Percentiles rank a stretch among this genome's conserved stretches.
phyloP scores from a whole-genome alignment of 2,329 filamentous ascomycete genomes.

The Tolypocladium cylindrosporum region DNA sequence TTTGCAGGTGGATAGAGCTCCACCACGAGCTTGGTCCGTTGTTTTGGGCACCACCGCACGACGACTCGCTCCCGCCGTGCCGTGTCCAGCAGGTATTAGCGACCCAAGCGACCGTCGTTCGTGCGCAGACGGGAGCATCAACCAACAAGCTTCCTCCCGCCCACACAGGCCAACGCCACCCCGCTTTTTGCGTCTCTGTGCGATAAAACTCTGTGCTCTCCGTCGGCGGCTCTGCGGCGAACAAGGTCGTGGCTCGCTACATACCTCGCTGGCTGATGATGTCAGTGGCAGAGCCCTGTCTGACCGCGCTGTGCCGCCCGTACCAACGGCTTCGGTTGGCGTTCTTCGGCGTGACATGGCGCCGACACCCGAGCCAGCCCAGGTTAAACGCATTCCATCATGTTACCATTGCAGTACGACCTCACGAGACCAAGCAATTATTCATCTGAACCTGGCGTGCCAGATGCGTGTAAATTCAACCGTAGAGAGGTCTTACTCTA shows the following conservation, averaged over 20 bases:
- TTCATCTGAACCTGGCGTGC: not conserved
- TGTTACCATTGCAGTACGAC: too few species aligned
- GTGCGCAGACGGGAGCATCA: not conserved
- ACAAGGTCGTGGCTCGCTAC: not conserved
- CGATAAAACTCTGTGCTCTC: not conserved
- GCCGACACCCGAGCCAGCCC: not conserved
- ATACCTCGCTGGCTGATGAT: not conserved
- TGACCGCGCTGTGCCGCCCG: not conserved
- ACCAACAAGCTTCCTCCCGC: not conserved
- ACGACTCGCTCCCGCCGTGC: not conserved
- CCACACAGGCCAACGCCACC: not conserved
- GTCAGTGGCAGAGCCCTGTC: not conserved
- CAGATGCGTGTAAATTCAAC: not conserved
- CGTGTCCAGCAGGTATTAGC: not conserved
- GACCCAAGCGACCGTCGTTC: not conserved
- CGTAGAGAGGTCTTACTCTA: not conserved
- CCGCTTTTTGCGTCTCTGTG: not conserved
- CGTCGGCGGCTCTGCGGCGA: not conserved
- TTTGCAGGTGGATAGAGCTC: not conserved
- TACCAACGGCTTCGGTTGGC: not conserved
- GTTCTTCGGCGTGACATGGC: not conserved
- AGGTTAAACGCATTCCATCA: not conserved
- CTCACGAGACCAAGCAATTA: not conserved
- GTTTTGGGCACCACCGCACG: not conserved
- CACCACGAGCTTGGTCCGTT: not conserved